phyloP scores from a whole-genome alignment of 2,329 filamentous ascomycete genomes.

The Pseudogymnoascus sp. region DNA sequence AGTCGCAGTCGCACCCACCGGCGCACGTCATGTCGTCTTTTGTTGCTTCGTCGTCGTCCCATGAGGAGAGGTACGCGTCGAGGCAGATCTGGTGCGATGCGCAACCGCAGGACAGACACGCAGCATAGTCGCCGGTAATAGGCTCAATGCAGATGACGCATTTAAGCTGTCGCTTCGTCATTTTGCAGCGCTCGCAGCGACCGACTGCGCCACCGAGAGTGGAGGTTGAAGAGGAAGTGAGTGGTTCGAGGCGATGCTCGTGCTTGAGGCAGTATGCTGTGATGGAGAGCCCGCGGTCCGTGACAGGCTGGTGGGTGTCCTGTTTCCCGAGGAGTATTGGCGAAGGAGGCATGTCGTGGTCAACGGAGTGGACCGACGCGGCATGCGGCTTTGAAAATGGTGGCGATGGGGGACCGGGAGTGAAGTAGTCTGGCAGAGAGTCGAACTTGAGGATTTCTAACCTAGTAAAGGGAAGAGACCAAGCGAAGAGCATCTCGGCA shows the following conservation, averaged over 20 bases:
- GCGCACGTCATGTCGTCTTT: slow-evolving; percentile 45
- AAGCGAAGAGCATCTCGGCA: slow-evolving; percentile 61
- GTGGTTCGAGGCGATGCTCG: slow-evolving; percentile 53
- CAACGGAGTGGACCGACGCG: slow-evolving; percentile 19
- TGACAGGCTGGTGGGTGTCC: slow-evolving; percentile 34
- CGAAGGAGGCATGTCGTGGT: slow-evolving; percentile 30
- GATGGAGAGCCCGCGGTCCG: slow-evolving; percentile 45
- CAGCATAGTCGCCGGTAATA: slow-evolving; percentile 49
- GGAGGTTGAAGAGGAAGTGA: slow-evolving; percentile 30
- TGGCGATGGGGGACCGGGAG: slow-evolving; percentile 19
- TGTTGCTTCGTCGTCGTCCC: slow-evolving; percentile 24
- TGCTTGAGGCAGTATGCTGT: slow-evolving; percentile 56
- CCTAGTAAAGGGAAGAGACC: slow-evolving; percentile 53
- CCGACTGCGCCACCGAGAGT: slow-evolving; percentile 39
- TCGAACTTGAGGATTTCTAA: slow-evolving; percentile 65
- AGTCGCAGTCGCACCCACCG: slow-evolving; percentile 57
- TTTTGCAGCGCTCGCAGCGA: slow-evolving; percentile 42
- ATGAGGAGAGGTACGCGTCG: slow-evolving; percentile 40
- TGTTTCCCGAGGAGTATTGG: slow-evolving; percentile 51
- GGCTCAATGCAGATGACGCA: slow-evolving; percentile 58
- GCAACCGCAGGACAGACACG: slow-evolving; percentile 57
- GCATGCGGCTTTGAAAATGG: slow-evolving; percentile 18
- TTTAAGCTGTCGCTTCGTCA: slow-evolving; percentile 46
- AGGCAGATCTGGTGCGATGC: slow-evolving; percentile 52
- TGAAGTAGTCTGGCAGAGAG: slow-evolving; percentile 43